Evolutionary conservation across 345 rosid species (phyloP).

Genomic region (Tarenaya hassleriana): DNA sequence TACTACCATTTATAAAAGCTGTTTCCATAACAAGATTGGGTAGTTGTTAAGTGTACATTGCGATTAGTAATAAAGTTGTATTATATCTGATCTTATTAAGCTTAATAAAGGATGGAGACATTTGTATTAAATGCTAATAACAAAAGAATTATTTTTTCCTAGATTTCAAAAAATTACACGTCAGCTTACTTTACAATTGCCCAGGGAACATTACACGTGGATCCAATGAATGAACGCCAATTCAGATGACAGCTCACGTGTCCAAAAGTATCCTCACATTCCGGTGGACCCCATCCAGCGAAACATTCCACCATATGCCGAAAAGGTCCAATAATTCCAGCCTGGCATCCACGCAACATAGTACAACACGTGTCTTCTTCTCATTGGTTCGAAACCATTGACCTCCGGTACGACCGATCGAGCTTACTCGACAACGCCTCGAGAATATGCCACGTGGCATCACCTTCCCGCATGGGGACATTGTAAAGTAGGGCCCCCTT

Average conservation of each 20-base stretch:
- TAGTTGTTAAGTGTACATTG: too few relatives aligned
- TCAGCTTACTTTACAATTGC: constrained; percentile 29
- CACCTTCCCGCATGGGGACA: constrained; percentile 45
- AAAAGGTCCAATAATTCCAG: constrained; percentile 19
- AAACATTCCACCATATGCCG: constrained; percentile 17
- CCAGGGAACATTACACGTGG: background rate
- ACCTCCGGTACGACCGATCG: constrained; percentile 45
- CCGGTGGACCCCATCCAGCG: constrained; percentile 23
- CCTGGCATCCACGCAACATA: constrained; percentile 30
- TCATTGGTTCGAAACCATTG: constrained; percentile 36
- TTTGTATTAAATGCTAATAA: background rate
- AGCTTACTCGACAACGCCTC: constrained; percentile 43
- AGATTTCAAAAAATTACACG: constrained; percentile 28
- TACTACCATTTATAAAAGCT: too few relatives aligned
- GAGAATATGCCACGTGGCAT: constrained; percentile 85
- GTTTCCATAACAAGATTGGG: too few relatives aligned
- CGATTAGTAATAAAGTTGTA: too few relatives aligned
- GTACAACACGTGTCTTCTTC: constrained; percentile 17
- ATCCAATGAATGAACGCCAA: constrained; percentile 24
- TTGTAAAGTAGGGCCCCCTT: constrained; percentile 63
- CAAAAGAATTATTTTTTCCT: constrained; percentile 20
- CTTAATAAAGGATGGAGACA: background rate
- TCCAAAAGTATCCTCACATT: constrained; percentile 15
- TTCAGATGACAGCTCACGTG: constrained; percentile 33
- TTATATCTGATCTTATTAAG: too few relatives aligned